Percentiles rank a stretch among this genome's conserved stretches.
Conservation (phyloP, 331 rosid genomes). For the Prunus yedoensis region DNA sequence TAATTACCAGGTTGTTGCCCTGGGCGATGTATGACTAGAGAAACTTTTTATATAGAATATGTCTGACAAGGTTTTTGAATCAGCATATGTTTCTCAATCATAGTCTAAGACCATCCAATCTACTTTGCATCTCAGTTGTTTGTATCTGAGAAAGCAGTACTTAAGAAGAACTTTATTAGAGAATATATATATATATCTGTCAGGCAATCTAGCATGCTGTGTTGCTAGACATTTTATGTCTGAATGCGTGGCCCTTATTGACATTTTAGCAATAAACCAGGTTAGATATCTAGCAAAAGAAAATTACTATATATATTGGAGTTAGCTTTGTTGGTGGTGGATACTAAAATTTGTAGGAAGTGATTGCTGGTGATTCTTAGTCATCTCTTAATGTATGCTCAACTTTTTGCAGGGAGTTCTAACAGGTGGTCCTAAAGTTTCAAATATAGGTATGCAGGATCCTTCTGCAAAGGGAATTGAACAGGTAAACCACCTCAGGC, state of each 20-base stretch:
- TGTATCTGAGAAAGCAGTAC: neutral
- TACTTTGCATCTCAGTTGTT: neutral
- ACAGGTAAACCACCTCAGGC: slow-evolving; percentile 31
- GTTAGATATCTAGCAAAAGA: too few relatives aligned
- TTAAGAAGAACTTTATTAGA: neutral
- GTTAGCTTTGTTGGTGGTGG: neutral
- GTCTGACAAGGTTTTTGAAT: neutral
- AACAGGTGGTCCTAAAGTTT: slow-evolving; percentile 42
- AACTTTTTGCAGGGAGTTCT: slow-evolving; percentile 44
- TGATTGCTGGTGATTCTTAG: neutral
- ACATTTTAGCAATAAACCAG: too few relatives aligned
- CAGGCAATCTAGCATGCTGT: neutral
- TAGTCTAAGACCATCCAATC: neutral
- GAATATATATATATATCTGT: too few relatives aligned
- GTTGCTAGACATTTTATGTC: neutral
- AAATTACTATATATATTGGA: neutral
- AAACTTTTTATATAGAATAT: neutral
- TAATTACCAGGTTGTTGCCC: too few relatives aligned
- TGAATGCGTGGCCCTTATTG: neutral
- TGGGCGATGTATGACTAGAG: neutral
- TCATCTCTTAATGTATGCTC: slow-evolving; percentile 12
- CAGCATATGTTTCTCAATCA: neutral
- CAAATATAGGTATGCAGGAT: slow-evolving; percentile 24
- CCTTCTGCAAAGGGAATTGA: slow-evolving; percentile 39
- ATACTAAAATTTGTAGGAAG: neutral